Percentiles rank a stretch among this genome's conserved stretches.
Conservation (phyloP, 352 stramenopile genomes). For the Bremia lactucae region DNA sequence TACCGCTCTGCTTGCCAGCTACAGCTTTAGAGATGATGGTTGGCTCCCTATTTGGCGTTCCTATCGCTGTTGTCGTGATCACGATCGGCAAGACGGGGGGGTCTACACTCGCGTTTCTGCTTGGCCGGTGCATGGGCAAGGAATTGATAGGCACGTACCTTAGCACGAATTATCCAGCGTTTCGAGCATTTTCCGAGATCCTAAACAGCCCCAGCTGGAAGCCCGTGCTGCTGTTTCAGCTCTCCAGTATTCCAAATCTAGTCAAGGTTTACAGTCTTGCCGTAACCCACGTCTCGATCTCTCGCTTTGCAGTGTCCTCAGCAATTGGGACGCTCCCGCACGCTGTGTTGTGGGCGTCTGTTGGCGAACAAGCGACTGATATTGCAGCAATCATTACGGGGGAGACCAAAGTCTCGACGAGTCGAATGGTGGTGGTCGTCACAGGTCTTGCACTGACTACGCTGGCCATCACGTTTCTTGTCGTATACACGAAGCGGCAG, state of each 20-base stretch:
- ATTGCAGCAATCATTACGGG: slow-evolving; percentile 47
- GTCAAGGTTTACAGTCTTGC: slow-evolving; percentile 72
- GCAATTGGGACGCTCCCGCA: slow-evolving; percentile 44
- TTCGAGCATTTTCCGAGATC: slow-evolving; percentile 54
- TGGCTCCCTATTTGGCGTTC: slow-evolving; percentile 56
- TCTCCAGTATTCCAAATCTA: slow-evolving; percentile 73
- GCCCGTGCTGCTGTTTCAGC: slow-evolving; percentile 61
- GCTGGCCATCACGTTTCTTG: slow-evolving; percentile 41
- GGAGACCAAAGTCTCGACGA: slow-evolving; percentile 32
- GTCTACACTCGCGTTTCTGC: slow-evolving; percentile 53
- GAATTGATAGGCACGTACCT: slow-evolving; percentile 54
- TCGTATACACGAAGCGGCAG: slow-evolving; percentile 59
- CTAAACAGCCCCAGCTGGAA: slow-evolving; percentile 64
- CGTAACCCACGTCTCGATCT: slow-evolving; percentile 51
- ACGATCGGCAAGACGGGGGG: slow-evolving; percentile 56
- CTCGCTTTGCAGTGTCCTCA: slow-evolving; percentile 47
- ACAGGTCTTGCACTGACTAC: slow-evolving; percentile 33
- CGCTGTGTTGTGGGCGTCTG: slow-evolving; percentile 59
- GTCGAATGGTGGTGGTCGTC: slow-evolving; percentile 34
- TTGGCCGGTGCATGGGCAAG: slow-evolving; percentile 46
- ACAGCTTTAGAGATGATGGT: slow-evolving; percentile 55
- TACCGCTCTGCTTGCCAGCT: slow-evolving; percentile 59
- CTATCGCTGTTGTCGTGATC: slow-evolving; percentile 41
- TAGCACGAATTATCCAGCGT: slow-evolving; percentile 45
- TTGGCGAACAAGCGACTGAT: slow-evolving; percentile 58